Percentiles rank a stretch among this genome's conserved stretches.
These are phyloP conservation scores for Cercophora newfieldiana DNA, from an alignment of 495 filamentous ascomycete genomes.

Conservation along the genomic window DNA sequence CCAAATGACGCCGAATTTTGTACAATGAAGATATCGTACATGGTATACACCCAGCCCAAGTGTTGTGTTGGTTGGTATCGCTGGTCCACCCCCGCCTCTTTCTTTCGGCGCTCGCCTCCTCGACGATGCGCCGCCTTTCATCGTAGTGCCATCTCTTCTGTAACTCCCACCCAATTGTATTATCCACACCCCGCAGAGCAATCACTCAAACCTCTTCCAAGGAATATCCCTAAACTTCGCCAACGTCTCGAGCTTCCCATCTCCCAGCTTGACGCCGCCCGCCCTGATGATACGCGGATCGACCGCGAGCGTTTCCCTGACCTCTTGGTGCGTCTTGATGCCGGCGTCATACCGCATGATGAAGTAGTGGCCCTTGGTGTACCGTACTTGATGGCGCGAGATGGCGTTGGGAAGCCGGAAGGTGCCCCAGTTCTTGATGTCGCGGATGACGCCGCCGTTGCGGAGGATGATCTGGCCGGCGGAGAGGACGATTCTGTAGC, in stretches of 20 bases:
- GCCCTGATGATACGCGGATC: slow-evolving; percentile 91
- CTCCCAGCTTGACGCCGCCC: slow-evolving; percentile 81
- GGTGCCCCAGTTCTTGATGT: slow-evolving; percentile 90
- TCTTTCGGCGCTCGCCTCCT: background rate
- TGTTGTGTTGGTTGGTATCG: background rate
- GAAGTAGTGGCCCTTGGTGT: slow-evolving; percentile 91
- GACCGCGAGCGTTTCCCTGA: slow-evolving; percentile 73
- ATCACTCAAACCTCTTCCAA: slow-evolving; percentile 29
- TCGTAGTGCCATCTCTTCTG: slow-evolving; percentile 4
- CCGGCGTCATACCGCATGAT: slow-evolving; percentile 91
- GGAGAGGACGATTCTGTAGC: slow-evolving; percentile 76
- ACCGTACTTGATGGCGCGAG: slow-evolving; percentile 72
- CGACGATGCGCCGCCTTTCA: background rate
- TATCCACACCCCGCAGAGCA: background rate
- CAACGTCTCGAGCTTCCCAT: slow-evolving; percentile 68
- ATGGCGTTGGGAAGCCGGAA: slow-evolving; percentile 77
- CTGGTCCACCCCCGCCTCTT: background rate
- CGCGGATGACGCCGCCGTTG: slow-evolving; percentile 86
- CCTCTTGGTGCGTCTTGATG: slow-evolving; percentile 65
- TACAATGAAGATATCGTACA: background rate
- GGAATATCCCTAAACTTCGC: slow-evolving; percentile 58
- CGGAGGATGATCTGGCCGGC: slow-evolving; percentile 80
- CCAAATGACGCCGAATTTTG: background rate
- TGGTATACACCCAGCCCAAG: background rate
- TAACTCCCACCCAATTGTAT: background rate